Base-by-base conservation (phyloP, 371 early-diverging fungal species). In the Mucor ambiguus region DNA sequence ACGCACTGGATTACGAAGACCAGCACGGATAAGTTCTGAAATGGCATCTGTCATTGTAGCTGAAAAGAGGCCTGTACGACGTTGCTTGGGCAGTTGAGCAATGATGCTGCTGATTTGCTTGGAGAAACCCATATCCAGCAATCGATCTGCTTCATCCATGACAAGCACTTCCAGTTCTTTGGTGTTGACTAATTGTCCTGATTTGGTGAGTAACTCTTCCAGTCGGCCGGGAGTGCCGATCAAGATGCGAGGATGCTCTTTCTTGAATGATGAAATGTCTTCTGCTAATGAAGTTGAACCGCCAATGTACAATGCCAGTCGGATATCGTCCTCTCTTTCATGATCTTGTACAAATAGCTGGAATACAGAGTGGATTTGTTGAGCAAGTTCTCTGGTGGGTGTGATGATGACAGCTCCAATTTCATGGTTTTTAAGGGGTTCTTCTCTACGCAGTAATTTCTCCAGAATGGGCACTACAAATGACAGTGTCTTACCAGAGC, bases 401-500 rank as follows among this genome's bases (percentile, higher is more conserved):
- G 93, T 86, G 28, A 99, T 92, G 14, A 99, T 85, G 5, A 99
- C 76, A 7, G 96, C 95, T 9, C 94, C 95, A n/a, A 97, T 84
- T 35, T 96, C 89, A 58, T 88, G 74, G 10, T 86, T 86, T n/a
- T 77, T 74, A 20, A 93, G 78, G 26, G 85, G 82, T 4, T 74
- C 79, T 58, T 82, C 86, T 61, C 89, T 76, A 32, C 88, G 79
- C 52, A 88, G 67, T 9, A 97, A 79, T 71, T 94, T 90, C 71
- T 98, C 95, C 8, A 99, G 79, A 30, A 98, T 88, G 10, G 99
- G 99, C n/a, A 99, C 87, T 7, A 97, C 82, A 84, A 98, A 99
- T 0, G 98, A 89, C 18, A 99, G 81, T 0, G 99, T 99, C 73
- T 99, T 99, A 52, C 99, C 99, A 4, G 96, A 96, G n/a, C 99